These are phyloP conservation scores for Linnemannia exigua DNA, from an alignment of 192 early-diverging fungal species.

Conservation along the genomic window DNA sequence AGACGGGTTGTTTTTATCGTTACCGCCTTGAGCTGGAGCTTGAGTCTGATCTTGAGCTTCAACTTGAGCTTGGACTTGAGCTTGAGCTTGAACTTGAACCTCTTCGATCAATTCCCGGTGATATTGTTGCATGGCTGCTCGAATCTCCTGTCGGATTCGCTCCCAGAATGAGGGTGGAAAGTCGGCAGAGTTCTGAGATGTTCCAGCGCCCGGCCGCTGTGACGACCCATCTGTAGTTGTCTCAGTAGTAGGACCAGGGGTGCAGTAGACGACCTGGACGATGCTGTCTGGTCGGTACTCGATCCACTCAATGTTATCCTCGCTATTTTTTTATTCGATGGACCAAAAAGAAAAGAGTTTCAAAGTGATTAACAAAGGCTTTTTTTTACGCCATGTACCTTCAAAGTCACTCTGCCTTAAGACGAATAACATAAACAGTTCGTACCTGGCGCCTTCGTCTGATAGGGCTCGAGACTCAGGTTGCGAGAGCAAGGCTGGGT, in stretches of 20 bases:
- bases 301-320: neutral
- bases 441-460: neutral
- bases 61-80: too few relatives aligned
- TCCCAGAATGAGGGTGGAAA: neutral
- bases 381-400: neutral
- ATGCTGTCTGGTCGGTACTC: constrained; percentile 1
- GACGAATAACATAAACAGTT: neutral
- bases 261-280: neutral
- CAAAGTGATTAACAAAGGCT: neutral
- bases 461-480: neutral
- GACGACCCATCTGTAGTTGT: neutral
- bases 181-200: neutral
- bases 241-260: neutral
- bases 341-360: neutral
- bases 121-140: neutral
- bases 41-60: too few relatives aligned
- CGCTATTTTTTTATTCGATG: neutral
- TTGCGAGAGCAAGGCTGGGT: neutral
- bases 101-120: neutral
- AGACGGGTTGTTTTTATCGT: neutral
- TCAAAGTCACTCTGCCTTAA: neutral
- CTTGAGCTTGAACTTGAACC: neutral
- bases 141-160: constrained; percentile 1
- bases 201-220: neutral
- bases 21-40: neutral